phyloP scores from a whole-genome alignment of 1,139 yeast genomes.

The Saccharomycopsis crataegensis region DNA sequence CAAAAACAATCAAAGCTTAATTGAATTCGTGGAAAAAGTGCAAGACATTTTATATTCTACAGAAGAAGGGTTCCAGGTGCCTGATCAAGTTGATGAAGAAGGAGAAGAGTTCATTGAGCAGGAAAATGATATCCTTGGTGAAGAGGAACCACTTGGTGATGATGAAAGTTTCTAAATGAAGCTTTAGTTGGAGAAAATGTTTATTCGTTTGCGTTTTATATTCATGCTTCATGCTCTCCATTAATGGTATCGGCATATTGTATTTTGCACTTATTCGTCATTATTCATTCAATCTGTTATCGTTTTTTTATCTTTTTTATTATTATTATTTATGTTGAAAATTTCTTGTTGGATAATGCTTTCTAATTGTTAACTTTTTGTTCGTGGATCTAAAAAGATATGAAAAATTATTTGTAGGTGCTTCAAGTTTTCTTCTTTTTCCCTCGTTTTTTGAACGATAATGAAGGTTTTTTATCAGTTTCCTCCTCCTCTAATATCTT shows the following conservation, averaged over 20 bases:
- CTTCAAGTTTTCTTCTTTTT: not conserved
- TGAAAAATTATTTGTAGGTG: too few relatives aligned
- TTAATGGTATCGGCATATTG: too few relatives aligned
- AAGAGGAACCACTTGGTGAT: slow-evolving; percentile 1
- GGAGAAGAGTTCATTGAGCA: slow-evolving; percentile 1
- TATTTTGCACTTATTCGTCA: not conserved
- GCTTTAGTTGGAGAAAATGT: too few relatives aligned
- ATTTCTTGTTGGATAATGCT: too few relatives aligned
- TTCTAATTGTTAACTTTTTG: too few relatives aligned
- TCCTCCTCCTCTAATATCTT: not conserved
- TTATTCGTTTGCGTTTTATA: too few relatives aligned
- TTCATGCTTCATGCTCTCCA: too few relatives aligned
- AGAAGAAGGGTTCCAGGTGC: slow-evolving; percentile 64
- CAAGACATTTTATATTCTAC: slow-evolving; percentile 75
- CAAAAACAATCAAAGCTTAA: slow-evolving; percentile 29
- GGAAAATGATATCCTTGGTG: not conserved
- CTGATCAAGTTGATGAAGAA: slow-evolving; percentile 29
- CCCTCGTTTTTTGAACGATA: slow-evolving; percentile 1
- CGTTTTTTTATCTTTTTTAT: not conserved
- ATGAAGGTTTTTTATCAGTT: not conserved
- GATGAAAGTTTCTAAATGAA: slow-evolving; percentile 8
- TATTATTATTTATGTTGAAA: not conserved
- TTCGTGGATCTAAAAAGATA: too few relatives aligned
- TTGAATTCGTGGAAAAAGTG: slow-evolving; percentile 48
- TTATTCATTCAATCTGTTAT: not conserved